Base-by-base conservation (phyloP, 768 basidiomycete species). In the Hortiboletus campestris region DNA sequence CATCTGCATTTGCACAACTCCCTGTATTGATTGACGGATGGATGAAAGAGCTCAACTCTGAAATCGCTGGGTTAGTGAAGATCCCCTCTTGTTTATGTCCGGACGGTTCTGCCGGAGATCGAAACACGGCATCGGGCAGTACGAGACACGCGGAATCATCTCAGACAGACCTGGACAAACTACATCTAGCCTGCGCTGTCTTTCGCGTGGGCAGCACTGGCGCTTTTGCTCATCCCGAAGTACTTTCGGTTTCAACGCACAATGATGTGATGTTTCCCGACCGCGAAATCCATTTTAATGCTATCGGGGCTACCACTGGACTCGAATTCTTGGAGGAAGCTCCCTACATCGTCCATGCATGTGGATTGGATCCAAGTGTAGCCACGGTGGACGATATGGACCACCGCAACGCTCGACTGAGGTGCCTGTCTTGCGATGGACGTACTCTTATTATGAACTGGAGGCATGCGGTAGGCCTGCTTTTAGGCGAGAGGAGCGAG, bases 1-100 rank as follows among this genome's bases (percentile, higher is more conserved):
- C 35, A 17, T 19, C 55, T 40, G 61, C 60, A 6, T 57, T 65
- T 22, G 50, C 49, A 34, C 57, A 60, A 14, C 36, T 66, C 6
- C 56, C 57, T 28, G 12, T 9, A 11, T n/a, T 63, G 0, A 51
- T 55, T 12, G 31, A 46, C 39, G 25, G 32, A 14, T 65, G 64
- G 64, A 53, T 8, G 34, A 43, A 36, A 36, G 51, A 38, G 4
- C 45, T 64, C 36, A 19, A 36, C 29, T 41, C 46, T 4, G 61
- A 60, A 17, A 36, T 53, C 12, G 58, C 58, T 22, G 47, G 5
- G 8, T 19, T 57, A 17, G 53, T 63, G n/a, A 41, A 56, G 49
- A 51, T 56, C 10, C 62, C 62, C 16, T 49, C 40, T 19, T 25
- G 2, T 10, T 20, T 56, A n/a, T 48, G 52, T 14, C 22, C 8